Base-by-base conservation (phyloP, 179 eudicot genomes). In the Nepenthes alata region DNA sequence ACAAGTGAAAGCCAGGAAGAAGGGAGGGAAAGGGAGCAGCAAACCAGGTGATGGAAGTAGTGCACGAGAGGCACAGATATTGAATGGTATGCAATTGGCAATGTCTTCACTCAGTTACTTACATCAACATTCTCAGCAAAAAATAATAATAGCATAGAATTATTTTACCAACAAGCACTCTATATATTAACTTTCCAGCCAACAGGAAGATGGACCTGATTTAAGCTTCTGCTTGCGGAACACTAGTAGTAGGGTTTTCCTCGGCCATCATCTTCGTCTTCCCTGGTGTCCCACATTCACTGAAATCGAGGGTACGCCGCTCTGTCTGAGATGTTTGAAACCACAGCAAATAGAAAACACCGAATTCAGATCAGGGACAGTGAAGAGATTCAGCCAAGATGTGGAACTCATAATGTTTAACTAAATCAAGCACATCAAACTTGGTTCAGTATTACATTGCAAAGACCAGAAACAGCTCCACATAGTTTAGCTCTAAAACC, bases 241-340 rank as follows among this genome's bases (percentile, higher is more conserved):
- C 37, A 16, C 13, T 41, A 35, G 59, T 52, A 14, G 25, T 25
- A 25, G 25, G 25, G 25, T 25, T 25, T 25, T 25, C 25, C 25
- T 25, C 25, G 0, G 25, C 25, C 25, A 25, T 25, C 25, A 25
- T 25, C 25, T 41, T 13, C 53, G 62, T 65, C 60, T 77, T 84
- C 25, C 64, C 75, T 38, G 97, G 97, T 34, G 86, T 80, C 35
- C 69, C 91, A 55, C 96, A 91, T 66, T 88, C 96, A 51, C 94
- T 91, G 72, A 91, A 91, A 74, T 91, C 97, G 35, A 91, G 83
- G 11, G 77, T 74, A 4, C 97, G 96, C 47, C 93, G 47, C 80
- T 90, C 97, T 1, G 66, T 61, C 96, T 91, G 87, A 55, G 72
- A 71, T 4, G 45, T 41, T 4, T 7, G 6, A 7, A 41, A 41